Conservation (phyloP, 2,329 filamentous ascomycete genomes). For the Tricladium varicosporioides region DNA sequence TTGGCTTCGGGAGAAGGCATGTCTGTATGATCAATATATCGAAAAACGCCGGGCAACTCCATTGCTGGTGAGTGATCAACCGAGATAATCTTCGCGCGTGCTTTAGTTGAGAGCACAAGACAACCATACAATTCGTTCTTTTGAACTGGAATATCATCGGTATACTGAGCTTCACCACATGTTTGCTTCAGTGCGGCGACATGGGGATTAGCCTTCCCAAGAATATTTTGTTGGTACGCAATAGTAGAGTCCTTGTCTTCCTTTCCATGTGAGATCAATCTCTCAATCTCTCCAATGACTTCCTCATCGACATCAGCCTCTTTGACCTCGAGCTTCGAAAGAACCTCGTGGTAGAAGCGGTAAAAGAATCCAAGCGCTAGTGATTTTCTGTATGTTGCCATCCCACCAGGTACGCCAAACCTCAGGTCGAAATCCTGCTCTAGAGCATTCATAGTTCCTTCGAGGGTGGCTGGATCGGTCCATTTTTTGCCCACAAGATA, state of each 20-base stretch:
- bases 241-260: constrained; percentile 74
- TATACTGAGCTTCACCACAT: constrained; percentile 93
- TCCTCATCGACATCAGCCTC: constrained; percentile 63
- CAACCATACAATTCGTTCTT: constrained; percentile 88
- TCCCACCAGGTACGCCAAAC: constrained; percentile 91
- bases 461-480: constrained; percentile 77
- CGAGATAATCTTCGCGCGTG: constrained; percentile 79
- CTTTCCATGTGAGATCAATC: constrained; percentile 75
- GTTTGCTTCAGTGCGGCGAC: constrained; percentile 91
- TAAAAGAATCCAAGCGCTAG: constrained; percentile 94
- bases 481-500: constrained; percentile 77
- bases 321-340: constrained; percentile 56
- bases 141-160: constrained; percentile 85
- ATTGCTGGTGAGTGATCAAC: constrained; percentile 75
- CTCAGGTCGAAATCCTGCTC: constrained; percentile 84
- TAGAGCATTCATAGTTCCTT: constrained; percentile 87
- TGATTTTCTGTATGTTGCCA: constrained; percentile 94
- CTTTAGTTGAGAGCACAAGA: constrained; percentile 82
- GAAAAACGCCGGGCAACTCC: constrained; percentile 80
- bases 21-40: constrained; percentile 80
- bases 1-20: constrained; percentile 79
- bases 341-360: constrained; percentile 88
- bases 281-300: constrained; percentile 79
- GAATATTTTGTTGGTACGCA: constrained; percentile 76
- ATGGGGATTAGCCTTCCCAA: constrained; percentile 84